A percentile compares a stretch with the other conserved stretches of the same genome.
phyloP scores from a whole-genome alignment of 2,329 filamentous ascomycete genomes.

The Cladosporium phlei region DNA sequence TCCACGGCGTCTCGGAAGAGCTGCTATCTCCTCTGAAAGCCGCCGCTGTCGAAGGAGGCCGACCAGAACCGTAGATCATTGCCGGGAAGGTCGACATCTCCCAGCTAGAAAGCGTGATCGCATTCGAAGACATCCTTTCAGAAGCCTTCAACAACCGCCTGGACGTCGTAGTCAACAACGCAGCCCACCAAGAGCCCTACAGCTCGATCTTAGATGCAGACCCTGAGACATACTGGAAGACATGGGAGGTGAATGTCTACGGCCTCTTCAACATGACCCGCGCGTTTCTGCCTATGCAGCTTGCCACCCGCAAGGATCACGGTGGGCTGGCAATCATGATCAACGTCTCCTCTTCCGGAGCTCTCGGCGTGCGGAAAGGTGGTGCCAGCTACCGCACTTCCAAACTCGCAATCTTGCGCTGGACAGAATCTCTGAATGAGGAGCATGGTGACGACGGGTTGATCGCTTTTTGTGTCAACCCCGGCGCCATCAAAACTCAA shows the following conservation, averaged over 20 bases:
- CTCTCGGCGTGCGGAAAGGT: neutral
- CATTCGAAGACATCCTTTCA: constrained; percentile 24
- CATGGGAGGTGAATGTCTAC: constrained; percentile 24
- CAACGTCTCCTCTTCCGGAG: constrained; percentile 10
- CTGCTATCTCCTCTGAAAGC: constrained; percentile 21
- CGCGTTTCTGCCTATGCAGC: constrained; percentile 5
- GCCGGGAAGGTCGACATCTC: constrained; percentile 34
- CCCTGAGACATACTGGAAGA: constrained; percentile 21
- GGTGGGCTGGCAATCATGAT: neutral
- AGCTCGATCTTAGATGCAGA: constrained; percentile 18
- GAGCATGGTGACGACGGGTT: constrained; percentile 8
- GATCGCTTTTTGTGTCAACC: constrained; percentile 12
- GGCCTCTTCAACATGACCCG: constrained; percentile 14
- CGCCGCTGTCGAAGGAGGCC: constrained; percentile 23
- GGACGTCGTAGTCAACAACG: constrained; percentile 37
- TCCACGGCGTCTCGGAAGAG: constrained; percentile 28
- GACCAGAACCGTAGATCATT: constrained; percentile 28
- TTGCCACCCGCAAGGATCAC: neutral
- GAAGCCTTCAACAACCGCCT: constrained; percentile 28
- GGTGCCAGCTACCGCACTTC: constrained; percentile 6
- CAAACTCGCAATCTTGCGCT: constrained; percentile 12
- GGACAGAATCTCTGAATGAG: constrained; percentile 5
- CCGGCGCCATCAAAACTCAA: constrained; percentile 9
- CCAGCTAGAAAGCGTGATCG: constrained; percentile 27
- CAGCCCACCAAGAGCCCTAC: constrained; percentile 23